A percentile compares a stretch with the other conserved stretches of the same genome.
Evolutionary conservation across 1,284 basidiomycete genomes (phyloP).

Genomic region (Crepidotus sp.): DNA sequence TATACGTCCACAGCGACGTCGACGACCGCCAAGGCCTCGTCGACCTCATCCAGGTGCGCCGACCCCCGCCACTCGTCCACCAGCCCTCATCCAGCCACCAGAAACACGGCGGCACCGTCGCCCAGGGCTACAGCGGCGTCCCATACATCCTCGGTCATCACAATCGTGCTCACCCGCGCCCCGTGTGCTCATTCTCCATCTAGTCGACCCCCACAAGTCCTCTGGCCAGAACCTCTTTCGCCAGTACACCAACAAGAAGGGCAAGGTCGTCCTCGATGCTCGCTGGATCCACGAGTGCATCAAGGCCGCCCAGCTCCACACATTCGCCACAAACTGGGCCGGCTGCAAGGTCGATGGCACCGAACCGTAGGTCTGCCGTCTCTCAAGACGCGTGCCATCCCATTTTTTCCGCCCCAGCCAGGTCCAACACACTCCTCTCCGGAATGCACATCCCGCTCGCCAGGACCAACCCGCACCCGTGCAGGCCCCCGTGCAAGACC

Average conservation of each 20-base stretch:
- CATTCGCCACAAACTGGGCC: conserved; percentile 65
- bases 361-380: conserved; percentile 44
- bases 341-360: conserved; percentile 70
- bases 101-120: conserved; percentile 67
- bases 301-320: conserved; percentile 54
- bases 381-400: conserved; percentile 13
- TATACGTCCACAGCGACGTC: conserved; percentile 75
- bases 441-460: too few species aligned
- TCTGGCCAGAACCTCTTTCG: conserved; percentile 74
- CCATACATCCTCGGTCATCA: conserved; percentile 61
- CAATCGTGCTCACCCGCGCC: conserved; percentile 6
- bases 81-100: conserved; percentile 25
- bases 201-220: conserved; percentile 65
- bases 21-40: conserved; percentile 53
- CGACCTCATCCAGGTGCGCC: conserved; percentile 55
- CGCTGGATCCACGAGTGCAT: conserved; percentile 71
- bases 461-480: conserved; percentile 12
- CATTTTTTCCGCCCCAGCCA: conserved; percentile 3
- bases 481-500: conserved; percentile 25
- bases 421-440: conserved; percentile 4
- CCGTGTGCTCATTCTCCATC: conserved; percentile 17
- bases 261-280: conserved; percentile 61
- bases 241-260: conserved; percentile 68
- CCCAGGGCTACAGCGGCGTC: conserved; percentile 65
- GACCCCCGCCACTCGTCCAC: conserved; percentile 22